Percentiles rank a stretch among this genome's conserved stretches.
These are phyloP conservation scores for Calcarisporium arbuscula DNA, from an alignment of 2,329 filamentous ascomycete genomes.

Conservation along the genomic window DNA sequence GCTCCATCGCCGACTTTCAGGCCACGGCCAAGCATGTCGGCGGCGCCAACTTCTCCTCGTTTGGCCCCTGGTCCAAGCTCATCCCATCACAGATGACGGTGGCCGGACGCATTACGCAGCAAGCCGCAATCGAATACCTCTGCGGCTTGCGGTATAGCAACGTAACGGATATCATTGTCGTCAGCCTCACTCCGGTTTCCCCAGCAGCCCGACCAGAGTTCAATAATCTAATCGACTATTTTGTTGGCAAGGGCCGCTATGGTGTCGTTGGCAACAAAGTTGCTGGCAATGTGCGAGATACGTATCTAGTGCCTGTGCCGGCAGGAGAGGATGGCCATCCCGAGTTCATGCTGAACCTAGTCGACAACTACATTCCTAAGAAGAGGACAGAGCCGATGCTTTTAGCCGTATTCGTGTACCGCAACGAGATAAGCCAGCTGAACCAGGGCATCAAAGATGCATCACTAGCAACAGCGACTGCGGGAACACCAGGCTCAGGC, in stretches of 20 bases:
- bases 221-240: constrained; percentile 79
- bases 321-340: constrained; percentile 65
- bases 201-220: constrained; percentile 58
- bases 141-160: constrained; percentile 78
- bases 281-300: constrained; percentile 72
- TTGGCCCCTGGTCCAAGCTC: constrained; percentile 65
- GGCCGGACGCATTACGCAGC: constrained; percentile 72
- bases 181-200: constrained; percentile 62
- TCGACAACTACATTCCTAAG: constrained; percentile 72
- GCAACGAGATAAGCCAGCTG: constrained; percentile 45
- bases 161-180: constrained; percentile 77
- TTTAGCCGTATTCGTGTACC: constrained; percentile 78
- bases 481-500: constrained; percentile 1
- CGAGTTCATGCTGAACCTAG: constrained; percentile 83
- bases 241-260: constrained; percentile 73
- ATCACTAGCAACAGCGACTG: constrained; percentile 4
- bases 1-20: constrained; percentile 65
- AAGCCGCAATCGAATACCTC: constrained; percentile 84
- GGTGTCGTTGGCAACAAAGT: constrained; percentile 78
- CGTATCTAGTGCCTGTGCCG: constrained; percentile 83
- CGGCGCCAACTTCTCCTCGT: constrained; percentile 66
- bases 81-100: constrained; percentile 66
- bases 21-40: constrained; percentile 78
- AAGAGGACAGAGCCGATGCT: constrained; percentile 69
- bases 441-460: constrained; percentile 19